Conservation (phyloP, 306 rosid species). For the Echinosophora koreensis region DNA sequence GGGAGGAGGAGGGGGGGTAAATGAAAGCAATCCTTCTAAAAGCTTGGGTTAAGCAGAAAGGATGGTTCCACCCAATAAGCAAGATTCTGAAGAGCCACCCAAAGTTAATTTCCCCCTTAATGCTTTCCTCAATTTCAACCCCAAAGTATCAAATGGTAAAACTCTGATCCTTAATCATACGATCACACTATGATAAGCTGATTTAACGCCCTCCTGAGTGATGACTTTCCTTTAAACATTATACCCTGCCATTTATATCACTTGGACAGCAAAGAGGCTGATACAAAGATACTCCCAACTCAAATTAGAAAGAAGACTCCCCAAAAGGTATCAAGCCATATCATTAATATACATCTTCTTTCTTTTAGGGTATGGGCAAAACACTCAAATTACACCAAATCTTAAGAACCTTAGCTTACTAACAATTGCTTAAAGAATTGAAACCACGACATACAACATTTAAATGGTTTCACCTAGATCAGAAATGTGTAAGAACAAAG, state of each 20-base stretch:
- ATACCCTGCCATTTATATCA: background rate
- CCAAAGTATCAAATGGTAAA: background rate
- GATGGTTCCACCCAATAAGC: background rate
- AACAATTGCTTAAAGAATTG: background rate
- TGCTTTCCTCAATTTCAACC: slow-evolving; percentile 12
- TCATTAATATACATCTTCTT: background rate
- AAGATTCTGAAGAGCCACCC: background rate
- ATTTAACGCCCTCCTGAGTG: background rate
- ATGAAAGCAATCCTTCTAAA: too few species aligned
- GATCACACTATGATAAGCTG: slow-evolving; percentile 9
- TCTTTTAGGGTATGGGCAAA: slow-evolving; percentile 18
- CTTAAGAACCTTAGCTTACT: slow-evolving; percentile 2
- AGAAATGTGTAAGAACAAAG: slow-evolving; percentile 29
- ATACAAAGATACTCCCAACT: background rate
- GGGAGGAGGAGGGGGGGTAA: too few species aligned
- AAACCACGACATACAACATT: background rate
- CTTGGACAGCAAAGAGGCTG: background rate
- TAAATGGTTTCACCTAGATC: slow-evolving; percentile 38
- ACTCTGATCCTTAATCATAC: background rate
- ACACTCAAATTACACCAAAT: slow-evolving; percentile 11
- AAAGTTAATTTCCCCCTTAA: background rate
- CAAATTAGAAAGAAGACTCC: background rate
- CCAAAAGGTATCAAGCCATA: background rate
- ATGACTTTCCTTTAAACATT: background rate
- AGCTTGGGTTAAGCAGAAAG: background rate